phyloP scores from a whole-genome alignment of 148 eudicot genomes.

The Fagopyrum esculentum region DNA sequence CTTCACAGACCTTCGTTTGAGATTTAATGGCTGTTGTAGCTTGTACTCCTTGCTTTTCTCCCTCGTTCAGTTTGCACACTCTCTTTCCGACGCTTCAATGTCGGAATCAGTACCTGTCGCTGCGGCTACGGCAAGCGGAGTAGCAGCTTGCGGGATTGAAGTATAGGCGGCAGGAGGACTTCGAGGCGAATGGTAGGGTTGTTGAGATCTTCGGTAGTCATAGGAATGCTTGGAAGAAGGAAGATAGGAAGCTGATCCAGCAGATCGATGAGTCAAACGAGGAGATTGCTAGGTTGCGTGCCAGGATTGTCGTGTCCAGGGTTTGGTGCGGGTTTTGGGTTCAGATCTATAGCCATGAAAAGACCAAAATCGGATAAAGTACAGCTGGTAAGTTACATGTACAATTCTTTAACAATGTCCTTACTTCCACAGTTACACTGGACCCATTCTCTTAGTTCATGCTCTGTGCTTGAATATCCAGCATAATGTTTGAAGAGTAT shows the following conservation, averaged over 20 bases:
- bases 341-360: too few species aligned
- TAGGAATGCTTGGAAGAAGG: slow-evolving; percentile 80
- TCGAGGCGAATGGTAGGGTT: slow-evolving; percentile 88
- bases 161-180: slow-evolving; percentile 44
- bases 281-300: slow-evolving; percentile 49
- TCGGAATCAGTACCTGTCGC: slow-evolving; percentile 38
- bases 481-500: slow-evolving; percentile 29
- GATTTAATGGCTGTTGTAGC: neutral
- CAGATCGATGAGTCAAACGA: slow-evolving; percentile 65
- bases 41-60: slow-evolving; percentile 29
- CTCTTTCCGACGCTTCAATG: slow-evolving; percentile 38
- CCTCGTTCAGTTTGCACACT: slow-evolving; percentile 28
- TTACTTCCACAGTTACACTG: too few species aligned
- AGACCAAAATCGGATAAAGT: too few species aligned
- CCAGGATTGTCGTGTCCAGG: slow-evolving; percentile 18
- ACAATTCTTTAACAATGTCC: too few species aligned
- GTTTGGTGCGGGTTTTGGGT: too few species aligned
- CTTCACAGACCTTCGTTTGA: neutral
- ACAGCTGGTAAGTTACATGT: too few species aligned
- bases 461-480: too few species aligned
- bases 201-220: slow-evolving; percentile 95
- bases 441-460: too few species aligned
- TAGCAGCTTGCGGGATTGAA: slow-evolving; percentile 41
- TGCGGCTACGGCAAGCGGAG: slow-evolving; percentile 44
- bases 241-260: slow-evolving; percentile 63